Conservation (phyloP, 352 stramenopile genomes). For the Globisporangium spinosum region DNA sequence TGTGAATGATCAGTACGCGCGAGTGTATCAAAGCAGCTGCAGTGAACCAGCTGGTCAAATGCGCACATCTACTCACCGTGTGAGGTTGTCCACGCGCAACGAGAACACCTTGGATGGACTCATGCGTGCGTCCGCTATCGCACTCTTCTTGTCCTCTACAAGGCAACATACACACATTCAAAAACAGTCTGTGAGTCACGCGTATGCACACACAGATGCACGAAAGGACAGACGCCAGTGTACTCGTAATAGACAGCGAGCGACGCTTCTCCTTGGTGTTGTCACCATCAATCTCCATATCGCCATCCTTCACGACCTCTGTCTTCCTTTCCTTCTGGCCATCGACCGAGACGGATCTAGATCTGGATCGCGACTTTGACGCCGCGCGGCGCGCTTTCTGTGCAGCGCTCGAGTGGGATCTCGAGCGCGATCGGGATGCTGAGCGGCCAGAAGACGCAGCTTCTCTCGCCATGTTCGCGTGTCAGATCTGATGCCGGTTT, state of each 20-base stretch:
- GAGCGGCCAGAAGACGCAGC: slow-evolving; percentile 1
- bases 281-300: slow-evolving; percentile 1
- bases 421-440: slow-evolving; percentile 4
- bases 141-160: slow-evolving; percentile 11
- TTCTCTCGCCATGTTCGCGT: slow-evolving; percentile 1
- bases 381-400: not conserved
- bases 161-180: not conserved
- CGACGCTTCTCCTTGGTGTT: not conserved
- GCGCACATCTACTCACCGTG: slow-evolving; percentile 28
- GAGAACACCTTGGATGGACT: slow-evolving; percentile 29
- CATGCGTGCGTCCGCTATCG: slow-evolving; percentile 1
- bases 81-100: slow-evolving; percentile 79
- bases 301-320: not conserved
- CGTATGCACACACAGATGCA: not conserved
- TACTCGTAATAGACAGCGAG: slow-evolving; percentile 8
- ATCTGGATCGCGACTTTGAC: slow-evolving; percentile 12
- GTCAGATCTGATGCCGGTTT: not conserved
- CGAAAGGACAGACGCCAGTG: not conserved
- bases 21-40: not conserved
- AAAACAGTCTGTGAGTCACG: not conserved
- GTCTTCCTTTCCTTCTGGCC: not conserved
- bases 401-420: not conserved
- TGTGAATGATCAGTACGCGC: not conserved
- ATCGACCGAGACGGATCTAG: not conserved
- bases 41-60: not conserved